These are phyloP conservation scores for Russula griseocarnosa DNA, from an alignment of 768 basidiomycete species.

Conservation along the genomic window DNA sequence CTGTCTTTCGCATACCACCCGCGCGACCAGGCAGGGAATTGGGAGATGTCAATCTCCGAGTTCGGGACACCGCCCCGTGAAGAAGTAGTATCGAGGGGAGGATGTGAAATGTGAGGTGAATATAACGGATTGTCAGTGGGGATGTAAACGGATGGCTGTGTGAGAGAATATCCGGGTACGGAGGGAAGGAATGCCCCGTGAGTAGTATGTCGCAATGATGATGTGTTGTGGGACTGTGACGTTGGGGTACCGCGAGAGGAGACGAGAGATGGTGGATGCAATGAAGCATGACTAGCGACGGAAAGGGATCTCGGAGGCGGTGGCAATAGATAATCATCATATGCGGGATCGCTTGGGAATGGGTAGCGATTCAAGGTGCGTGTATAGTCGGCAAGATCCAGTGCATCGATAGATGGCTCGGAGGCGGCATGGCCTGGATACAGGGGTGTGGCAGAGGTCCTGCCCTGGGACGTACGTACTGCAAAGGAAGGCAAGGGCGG, in stretches of 20 bases:
- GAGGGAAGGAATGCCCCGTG: constrained; percentile 51
- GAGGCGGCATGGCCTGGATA: constrained; percentile 44
- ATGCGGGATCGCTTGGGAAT: constrained; percentile 28
- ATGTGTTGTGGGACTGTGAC: constrained; percentile 34
- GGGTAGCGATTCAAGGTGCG: constrained; percentile 31
- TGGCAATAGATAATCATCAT: constrained; percentile 35
- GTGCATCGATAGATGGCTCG: constrained; percentile 63
- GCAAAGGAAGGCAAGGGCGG: constrained; percentile 33
- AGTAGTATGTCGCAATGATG: constrained; percentile 26
- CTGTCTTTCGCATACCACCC: constrained; percentile 51
- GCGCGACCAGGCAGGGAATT: constrained; percentile 61
- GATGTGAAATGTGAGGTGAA: constrained; percentile 6
- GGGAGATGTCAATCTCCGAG: constrained; percentile 54
- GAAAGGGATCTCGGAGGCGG: constrained; percentile 25
- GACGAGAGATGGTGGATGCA: constrained; percentile 37
- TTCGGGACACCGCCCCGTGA: constrained; percentile 31
- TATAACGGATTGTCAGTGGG: background rate
- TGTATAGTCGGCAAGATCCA: constrained; percentile 72
- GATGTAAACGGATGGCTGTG: constrained; percentile 4
- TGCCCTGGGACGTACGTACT: constrained; percentile 28
- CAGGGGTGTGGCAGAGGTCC: constrained; percentile 25
- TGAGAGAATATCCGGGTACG: constrained; percentile 31
- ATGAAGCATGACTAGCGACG: constrained; percentile 28
- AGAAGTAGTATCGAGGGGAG: constrained; percentile 12
- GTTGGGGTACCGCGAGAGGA: constrained; percentile 31